Conservation (phyloP, 1,284 basidiomycete species). For the Trametes pubescens region DNA sequence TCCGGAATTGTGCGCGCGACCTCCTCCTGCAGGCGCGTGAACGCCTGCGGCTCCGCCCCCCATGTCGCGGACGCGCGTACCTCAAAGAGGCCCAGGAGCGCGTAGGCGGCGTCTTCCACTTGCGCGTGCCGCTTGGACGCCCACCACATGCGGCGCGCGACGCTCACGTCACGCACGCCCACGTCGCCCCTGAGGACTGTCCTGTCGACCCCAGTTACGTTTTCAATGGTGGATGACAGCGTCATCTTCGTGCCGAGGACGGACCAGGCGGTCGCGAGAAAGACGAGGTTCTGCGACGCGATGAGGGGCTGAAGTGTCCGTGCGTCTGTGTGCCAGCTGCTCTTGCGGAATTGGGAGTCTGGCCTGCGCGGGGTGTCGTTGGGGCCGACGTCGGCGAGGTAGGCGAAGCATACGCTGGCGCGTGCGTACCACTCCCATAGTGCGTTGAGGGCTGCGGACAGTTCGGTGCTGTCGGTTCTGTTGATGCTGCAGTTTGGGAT, state of each 20-base stretch:
- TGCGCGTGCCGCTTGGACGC: constrained; percentile 1
- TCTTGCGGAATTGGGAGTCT: constrained; percentile 10
- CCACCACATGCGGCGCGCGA: constrained; percentile 20
- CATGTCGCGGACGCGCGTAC: neutral
- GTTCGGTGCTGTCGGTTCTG: constrained; percentile 6
- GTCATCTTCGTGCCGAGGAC: constrained; percentile 11
- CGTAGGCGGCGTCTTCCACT: constrained; percentile 10
- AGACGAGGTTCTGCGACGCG: constrained; percentile 11
- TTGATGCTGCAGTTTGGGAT: constrained; percentile 16
- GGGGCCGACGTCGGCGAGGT: constrained; percentile 12
- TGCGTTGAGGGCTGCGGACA: constrained; percentile 7
- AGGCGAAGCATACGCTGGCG: constrained; percentile 14
- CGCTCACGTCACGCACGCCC: too few species aligned
- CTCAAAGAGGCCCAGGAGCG: constrained; percentile 15
- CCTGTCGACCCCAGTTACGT: neutral
- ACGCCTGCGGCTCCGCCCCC: neutral
- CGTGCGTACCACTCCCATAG: constrained; percentile 12
- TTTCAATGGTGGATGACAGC: neutral
- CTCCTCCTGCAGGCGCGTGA: constrained; percentile 10
- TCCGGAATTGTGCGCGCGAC: constrained; percentile 2
- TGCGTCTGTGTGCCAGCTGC: constrained; percentile 8
- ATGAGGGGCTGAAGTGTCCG: constrained; percentile 19
- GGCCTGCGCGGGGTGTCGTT: neutral
- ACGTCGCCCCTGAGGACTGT: too few species aligned
- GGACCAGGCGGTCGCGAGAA: constrained; percentile 19